Conservation (phyloP, 2,329 filamentous ascomycete genomes). For the Alternaria panax region DNA sequence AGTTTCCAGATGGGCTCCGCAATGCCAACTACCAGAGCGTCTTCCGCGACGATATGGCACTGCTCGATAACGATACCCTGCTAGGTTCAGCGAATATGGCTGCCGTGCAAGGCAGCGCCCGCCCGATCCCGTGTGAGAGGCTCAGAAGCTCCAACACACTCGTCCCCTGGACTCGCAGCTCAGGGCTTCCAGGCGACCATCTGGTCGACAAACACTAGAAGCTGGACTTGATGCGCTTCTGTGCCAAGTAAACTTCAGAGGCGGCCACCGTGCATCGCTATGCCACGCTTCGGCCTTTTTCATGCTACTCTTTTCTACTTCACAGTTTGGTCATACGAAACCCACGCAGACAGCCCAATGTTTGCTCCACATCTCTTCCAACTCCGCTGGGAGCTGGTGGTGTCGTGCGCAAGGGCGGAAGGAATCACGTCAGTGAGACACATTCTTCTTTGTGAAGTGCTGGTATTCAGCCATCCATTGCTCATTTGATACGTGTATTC, state of each 20-base stretch:
- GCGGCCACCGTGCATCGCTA: no score
- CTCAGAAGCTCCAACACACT: no score
- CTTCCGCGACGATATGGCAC: no score
- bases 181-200: no score
- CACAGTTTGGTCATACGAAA: no score
- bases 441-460: not conserved
- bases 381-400: slow-evolving; percentile 12
- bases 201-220: not conserved
- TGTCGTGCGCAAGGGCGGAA: not conserved
- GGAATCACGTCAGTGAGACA: not conserved
- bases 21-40: no score
- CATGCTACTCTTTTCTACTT: no score
- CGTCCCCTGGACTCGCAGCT: no score
- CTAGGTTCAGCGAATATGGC: no score
- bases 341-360: not conserved
- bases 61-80: no score
- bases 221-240: not conserved
- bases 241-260: not conserved
- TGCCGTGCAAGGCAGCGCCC: not conserved
- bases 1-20: no score
- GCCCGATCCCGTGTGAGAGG: not conserved
- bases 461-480: not conserved
- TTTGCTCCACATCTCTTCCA: not conserved
- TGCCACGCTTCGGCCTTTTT: no score
- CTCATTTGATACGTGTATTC: not conserved